Evolutionary conservation across 2,329 filamentous ascomycete genomes (phyloP), one percentile per base, ranked within the genome.

Genomic region (Diaporthe helianthi): DNA sequence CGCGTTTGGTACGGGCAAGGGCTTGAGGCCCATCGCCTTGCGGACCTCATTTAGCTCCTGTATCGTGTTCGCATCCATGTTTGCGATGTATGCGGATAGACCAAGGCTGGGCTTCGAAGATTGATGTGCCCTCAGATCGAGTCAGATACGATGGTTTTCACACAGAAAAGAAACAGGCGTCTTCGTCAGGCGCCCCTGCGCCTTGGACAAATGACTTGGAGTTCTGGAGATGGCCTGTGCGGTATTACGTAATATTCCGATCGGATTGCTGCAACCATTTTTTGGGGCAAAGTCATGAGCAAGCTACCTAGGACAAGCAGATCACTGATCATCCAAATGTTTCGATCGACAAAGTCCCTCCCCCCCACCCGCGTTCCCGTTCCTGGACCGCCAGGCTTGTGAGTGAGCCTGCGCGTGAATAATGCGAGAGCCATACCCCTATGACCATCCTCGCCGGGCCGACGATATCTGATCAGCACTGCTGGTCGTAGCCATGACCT

Each of bases 321-420:
- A 26, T n/a, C n/a, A 7, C 36, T 13, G 36, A 80, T 79, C 75
- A 90, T 93, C 91, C 92, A 87, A 90, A 92, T 93, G 82, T 85
- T 94, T 92, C 91, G 89, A 93, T 94, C 92, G 93, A 97, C 93
- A 96, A 92, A 90, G 95, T 90, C 92, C 80, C n/a, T n/a, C n/a
- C n/a, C n/a, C n/a, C n/a, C n/a, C n/a, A n/a, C n/a, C n/a, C n/a
- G n/a, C 96, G 90, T 97, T 96, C 90, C 92, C 80, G 97, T 91
- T 97, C 80, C 77, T 87, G 96, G 83, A 81, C 81, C 83, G 86
- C 88, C 87, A 86, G 87, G 88, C 85, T 86, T 82, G 79, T 83
- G 86, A 84, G 83, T 91, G 90, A 93, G 87, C 87, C 88, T 87
- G 17, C 41, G 41, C 17, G 41, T 83, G 82, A 79, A 79, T 80